Evolutionary conservation across 257 asterid species (phyloP).

Genomic region (Lithospermum erythrorhizon): DNA sequence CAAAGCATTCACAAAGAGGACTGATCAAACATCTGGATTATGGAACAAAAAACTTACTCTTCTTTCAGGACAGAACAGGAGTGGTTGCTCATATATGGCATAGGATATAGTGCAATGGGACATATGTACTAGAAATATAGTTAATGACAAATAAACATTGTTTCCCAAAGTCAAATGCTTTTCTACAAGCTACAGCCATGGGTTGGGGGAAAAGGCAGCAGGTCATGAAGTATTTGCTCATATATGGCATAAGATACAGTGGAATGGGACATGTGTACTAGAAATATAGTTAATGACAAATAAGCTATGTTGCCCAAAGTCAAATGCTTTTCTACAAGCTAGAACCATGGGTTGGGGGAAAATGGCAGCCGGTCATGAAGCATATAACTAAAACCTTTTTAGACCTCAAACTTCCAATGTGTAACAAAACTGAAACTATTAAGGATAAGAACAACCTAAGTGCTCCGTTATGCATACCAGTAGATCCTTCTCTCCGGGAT

Average conservation of each 20-base stretch:
- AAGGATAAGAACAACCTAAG: constrained; percentile 4
- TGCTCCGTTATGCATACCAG: constrained; percentile 40
- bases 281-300: neutral
- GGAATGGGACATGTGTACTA: neutral
- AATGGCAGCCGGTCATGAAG: too few relatives aligned
- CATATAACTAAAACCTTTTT: neutral
- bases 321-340: neutral
- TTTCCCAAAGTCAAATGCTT: too few relatives aligned
- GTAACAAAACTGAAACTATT: neutral
- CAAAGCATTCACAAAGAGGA: neutral
- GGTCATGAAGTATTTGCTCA: too few relatives aligned
- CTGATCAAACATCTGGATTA: neutral
- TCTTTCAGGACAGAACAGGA: neutral
- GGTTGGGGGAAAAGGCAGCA: too few relatives aligned
- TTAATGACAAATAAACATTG: too few relatives aligned
- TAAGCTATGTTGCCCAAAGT: neutral
- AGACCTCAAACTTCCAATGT: neutral
- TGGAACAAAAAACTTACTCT: neutral
- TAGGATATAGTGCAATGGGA: too few relatives aligned
- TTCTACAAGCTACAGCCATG: too few relatives aligned
- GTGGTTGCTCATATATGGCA: neutral
- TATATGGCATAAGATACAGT: too few relatives aligned
- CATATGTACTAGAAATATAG: too few relatives aligned
- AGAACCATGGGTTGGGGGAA: neutral
- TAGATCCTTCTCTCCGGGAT: constrained; percentile 91